phyloP scores from a whole-genome alignment of 2,329 filamentous ascomycete species.

The Fusarium multiceps region DNA sequence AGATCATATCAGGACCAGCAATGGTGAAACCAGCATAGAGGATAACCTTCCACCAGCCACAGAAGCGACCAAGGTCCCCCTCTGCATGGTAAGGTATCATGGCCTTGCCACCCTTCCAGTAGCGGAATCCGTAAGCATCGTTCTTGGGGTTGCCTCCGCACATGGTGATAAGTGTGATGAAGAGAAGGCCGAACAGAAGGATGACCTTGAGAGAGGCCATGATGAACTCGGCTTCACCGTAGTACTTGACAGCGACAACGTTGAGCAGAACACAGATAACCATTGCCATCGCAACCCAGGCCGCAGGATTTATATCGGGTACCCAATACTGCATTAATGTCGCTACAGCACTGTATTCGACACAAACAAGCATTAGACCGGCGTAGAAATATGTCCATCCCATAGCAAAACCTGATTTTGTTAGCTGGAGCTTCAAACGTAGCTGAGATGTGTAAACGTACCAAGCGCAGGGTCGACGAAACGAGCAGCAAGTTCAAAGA shows the following conservation, averaged over 20 bases:
- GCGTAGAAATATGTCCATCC: slow-evolving; percentile 64
- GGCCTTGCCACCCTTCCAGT: slow-evolving; percentile 57
- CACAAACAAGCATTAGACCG: slow-evolving; percentile 58
- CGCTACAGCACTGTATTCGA: slow-evolving; percentile 58
- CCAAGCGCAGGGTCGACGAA: slow-evolving; percentile 67
- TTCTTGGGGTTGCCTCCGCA: slow-evolving; percentile 72
- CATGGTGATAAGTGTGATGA: slow-evolving; percentile 76
- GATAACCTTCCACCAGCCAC: slow-evolving; percentile 66
- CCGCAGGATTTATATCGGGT: slow-evolving; percentile 56
- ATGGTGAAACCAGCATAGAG: slow-evolving; percentile 77
- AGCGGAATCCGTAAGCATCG: slow-evolving; percentile 73
- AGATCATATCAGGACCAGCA: slow-evolving; percentile 74
- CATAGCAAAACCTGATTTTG: slow-evolving; percentile 58
- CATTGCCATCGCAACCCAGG: slow-evolving; percentile 62
- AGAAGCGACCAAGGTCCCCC: slow-evolving; percentile 69
- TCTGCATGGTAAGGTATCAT: slow-evolving; percentile 51
- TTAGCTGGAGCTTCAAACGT: background rate
- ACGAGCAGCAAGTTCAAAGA: slow-evolving; percentile 65
- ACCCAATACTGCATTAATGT: slow-evolving; percentile 60
- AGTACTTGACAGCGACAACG: slow-evolving; percentile 58
- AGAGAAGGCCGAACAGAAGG: slow-evolving; percentile 65
- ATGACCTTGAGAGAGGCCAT: slow-evolving; percentile 67
- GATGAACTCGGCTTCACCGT: slow-evolving; percentile 61
- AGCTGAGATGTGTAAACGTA: slow-evolving; percentile 1
- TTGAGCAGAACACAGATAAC: slow-evolving; percentile 60